Evolutionary conservation across 148 eudicot genomes (phyloP), one percentile per base, ranked within the genome.

Genomic region (Rheum nobile): DNA sequence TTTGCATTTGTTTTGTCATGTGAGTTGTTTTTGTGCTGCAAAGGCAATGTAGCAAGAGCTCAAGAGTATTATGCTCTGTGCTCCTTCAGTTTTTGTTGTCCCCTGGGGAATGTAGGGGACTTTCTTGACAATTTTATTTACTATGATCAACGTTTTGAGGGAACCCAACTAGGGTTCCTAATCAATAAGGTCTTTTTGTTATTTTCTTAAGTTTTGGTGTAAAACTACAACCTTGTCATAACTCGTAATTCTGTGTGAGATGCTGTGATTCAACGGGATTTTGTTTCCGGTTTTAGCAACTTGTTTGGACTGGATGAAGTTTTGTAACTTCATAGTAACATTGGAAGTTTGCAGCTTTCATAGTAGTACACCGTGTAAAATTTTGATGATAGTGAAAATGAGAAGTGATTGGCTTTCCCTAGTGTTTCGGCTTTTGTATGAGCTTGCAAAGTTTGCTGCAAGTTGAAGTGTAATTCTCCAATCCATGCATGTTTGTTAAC

Each of bases 131-230:
- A 50, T 50, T 78, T 59, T 77, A 78, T 83, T 76, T 76, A 73
- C 61, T 75, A 77, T 82, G 70, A 69, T 81, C 72, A 82, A 86
- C 81, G 47, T 78, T 80, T 34, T 55, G 44, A 17, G 76, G 77
- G 65, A 70, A 31, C 78, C 81, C 75, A 41, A 71, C 57, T 61
- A 75, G 73, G 84, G 75, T 67, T 57, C 81, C 67, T 52, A 35
- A 22, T 48, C 22, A 82, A 82, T 82, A 82, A 82, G 79, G 75
- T 50, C 24, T 50, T 50, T 50, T 21, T 50, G 43, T 41, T 8
- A 41, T 41, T 16, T 50, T 50, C 24, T 16, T 21, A 50, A 13
- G 34, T 59, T 28, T 55, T 55, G 63, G 29, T 52, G 57, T 52
- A n/a, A 52, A 10, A 43, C 17, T 43, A 43, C 9, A 52, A 6